A percentile compares a stretch with the other conserved stretches of the same genome.
Evolutionary conservation across 257 asterid species (phyloP).

Genomic region (Capsicum baccatum): DNA sequence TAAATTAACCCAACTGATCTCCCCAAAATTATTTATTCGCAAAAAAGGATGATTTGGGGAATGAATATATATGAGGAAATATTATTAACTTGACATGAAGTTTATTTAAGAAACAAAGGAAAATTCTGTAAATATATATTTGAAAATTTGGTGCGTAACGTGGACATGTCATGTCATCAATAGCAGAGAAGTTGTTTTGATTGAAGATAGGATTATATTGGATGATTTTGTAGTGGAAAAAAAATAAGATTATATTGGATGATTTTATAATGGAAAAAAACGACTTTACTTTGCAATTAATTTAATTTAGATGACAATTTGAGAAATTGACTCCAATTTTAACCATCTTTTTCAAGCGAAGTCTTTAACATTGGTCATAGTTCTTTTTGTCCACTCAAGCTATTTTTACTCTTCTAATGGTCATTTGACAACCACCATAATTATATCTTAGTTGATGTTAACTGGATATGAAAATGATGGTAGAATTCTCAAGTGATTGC

Average conservation of each 20-base stretch:
- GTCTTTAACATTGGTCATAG: not conserved
- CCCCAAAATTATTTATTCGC: too few relatives aligned
- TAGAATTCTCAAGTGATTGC: not conserved
- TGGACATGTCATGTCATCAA: not conserved
- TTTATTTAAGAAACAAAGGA: not conserved
- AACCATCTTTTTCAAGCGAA: not conserved
- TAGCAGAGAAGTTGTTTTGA: not conserved
- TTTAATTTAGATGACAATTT: not conserved
- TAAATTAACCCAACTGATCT: too few relatives aligned
- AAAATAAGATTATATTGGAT: not conserved
- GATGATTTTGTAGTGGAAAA: not conserved
- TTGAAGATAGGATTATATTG: not conserved
- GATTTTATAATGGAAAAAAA: not conserved
- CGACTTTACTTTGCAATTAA: not conserved
- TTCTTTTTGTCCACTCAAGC: not conserved
- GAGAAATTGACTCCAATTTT: not conserved
- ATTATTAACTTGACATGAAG: not conserved
- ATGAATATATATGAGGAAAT: not conserved
- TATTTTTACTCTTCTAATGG: not conserved
- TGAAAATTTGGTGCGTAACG: not conserved
- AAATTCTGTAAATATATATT: not conserved
- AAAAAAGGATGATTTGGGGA: not conserved
- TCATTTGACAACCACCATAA: not conserved
- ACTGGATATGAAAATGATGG: not conserved
- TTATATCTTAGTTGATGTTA: not conserved